Conservation (phyloP, 805 yeast species). For the Cyberlindnera amylophila region DNA sequence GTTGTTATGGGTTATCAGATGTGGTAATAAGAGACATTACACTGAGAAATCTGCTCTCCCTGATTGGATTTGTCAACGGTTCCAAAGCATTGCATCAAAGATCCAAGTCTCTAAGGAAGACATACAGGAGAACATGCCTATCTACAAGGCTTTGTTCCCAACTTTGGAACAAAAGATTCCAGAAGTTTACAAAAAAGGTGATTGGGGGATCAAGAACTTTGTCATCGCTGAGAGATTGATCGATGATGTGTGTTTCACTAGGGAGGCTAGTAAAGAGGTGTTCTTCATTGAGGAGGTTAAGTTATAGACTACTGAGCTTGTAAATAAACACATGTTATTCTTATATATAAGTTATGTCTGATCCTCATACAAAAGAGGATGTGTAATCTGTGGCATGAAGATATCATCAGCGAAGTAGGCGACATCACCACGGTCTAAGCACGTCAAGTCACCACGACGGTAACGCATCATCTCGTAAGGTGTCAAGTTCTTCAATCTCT, state of each 20-base stretch:
- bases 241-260: constrained; percentile 46
- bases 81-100: constrained; percentile 34
- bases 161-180: constrained; percentile 47
- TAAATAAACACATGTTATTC: too few species aligned
- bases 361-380: too few species aligned
- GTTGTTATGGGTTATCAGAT: constrained; percentile 60
- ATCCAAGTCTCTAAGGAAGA: constrained; percentile 47
- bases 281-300: constrained; percentile 29
- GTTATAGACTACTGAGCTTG: background rate
- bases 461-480: too few species aligned
- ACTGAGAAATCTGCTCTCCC: constrained; percentile 36
- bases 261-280: constrained; percentile 34
- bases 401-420: too few species aligned
- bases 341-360: too few species aligned
- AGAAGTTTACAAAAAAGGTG: constrained; percentile 49
- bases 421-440: too few species aligned
- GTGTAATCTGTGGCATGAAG: too few species aligned
- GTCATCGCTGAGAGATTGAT: constrained; percentile 48
- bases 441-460: too few species aligned
- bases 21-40: constrained; percentile 42
- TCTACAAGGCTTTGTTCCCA: constrained; percentile 53
- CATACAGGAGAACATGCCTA: constrained; percentile 47
- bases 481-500: too few species aligned
- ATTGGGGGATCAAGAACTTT: constrained; percentile 40
- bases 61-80: constrained; percentile 43